A percentile compares a stretch with the other conserved stretches of the same genome.
Conservation (phyloP, 2,329 filamentous ascomycete species). For the Escovopsis sp. region DNA sequence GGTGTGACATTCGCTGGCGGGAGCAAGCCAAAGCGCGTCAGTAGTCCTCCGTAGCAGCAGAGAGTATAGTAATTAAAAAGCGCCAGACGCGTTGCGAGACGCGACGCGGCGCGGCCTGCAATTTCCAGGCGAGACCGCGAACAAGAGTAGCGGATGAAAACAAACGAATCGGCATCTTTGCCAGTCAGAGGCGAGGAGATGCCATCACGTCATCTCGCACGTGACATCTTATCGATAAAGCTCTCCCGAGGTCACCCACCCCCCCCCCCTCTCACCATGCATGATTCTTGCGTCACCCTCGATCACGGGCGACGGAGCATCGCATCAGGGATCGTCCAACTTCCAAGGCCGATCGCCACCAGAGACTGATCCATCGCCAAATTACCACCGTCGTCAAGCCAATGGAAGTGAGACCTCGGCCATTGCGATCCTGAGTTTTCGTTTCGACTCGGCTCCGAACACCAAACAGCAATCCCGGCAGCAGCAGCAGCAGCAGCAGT, state of each 20-base stretch:
- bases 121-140: neutral
- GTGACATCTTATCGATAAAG: conserved; percentile 16
- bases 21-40: neutral
- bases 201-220: conserved; percentile 9
- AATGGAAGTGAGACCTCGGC: too few species aligned
- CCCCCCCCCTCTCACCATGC: too few species aligned
- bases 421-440: too few species aligned
- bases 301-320: neutral
- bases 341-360: too few species aligned
- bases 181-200: too few species aligned
- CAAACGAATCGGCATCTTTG: neutral
- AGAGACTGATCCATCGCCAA: too few species aligned
- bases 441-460: too few species aligned
- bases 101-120: conserved; percentile 6
- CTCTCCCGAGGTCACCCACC: conserved; percentile 4
- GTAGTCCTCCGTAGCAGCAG: neutral
- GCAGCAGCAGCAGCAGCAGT: neutral
- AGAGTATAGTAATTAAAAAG: neutral
- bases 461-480: neutral
- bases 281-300: conserved; percentile 5
- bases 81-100: conserved; percentile 1
- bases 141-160: neutral
- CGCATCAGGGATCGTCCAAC: too few species aligned
- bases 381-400: too few species aligned
- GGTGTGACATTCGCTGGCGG: too few species aligned